A percentile compares a stretch with the other conserved stretches of the same genome.
These are phyloP conservation scores for Diaporthe batatas DNA, from an alignment of 2,329 filamentous ascomycete genomes.

Conservation along the genomic window DNA sequence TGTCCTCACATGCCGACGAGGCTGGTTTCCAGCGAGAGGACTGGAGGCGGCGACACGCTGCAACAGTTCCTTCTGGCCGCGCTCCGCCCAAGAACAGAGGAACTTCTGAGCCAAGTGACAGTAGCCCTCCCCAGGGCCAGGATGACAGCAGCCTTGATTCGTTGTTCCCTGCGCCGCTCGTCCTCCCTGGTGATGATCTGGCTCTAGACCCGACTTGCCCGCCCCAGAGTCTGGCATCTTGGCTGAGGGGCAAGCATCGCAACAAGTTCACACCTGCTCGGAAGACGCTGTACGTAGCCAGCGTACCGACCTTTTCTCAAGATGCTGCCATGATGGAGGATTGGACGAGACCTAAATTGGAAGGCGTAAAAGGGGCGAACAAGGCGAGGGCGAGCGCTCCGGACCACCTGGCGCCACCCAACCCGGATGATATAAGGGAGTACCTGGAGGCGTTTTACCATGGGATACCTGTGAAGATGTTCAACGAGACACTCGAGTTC, in stretches of 20 bases:
- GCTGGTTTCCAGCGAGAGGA: slow-evolving; percentile 50
- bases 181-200: slow-evolving; percentile 72
- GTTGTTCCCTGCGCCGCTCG: slow-evolving; percentile 69
- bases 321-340: slow-evolving; percentile 60
- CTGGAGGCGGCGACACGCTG: slow-evolving; percentile 48
- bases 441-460: slow-evolving; percentile 65
- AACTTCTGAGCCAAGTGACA: neutral
- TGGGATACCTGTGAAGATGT: slow-evolving; percentile 62
- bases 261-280: slow-evolving; percentile 62
- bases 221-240: slow-evolving; percentile 66
- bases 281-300: slow-evolving; percentile 67
- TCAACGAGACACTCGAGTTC: slow-evolving; percentile 59
- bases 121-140: slow-evolving; percentile 30
- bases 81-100: slow-evolving; percentile 40
- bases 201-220: slow-evolving; percentile 64
- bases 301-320: slow-evolving; percentile 57
- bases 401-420: slow-evolving; percentile 48
- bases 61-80: slow-evolving; percentile 48
- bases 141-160: slow-evolving; percentile 44
- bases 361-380: slow-evolving; percentile 54
- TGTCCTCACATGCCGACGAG: slow-evolving; percentile 49
- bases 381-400: slow-evolving; percentile 54
- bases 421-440: slow-evolving; percentile 48
- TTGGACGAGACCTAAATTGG: slow-evolving; percentile 53
- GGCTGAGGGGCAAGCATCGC: slow-evolving; percentile 59